Evolutionary conservation across 768 basidiomycete genomes (phyloP), one percentile per base, ranked within the genome.

Genomic region (Tubosaeta sp.): DNA sequence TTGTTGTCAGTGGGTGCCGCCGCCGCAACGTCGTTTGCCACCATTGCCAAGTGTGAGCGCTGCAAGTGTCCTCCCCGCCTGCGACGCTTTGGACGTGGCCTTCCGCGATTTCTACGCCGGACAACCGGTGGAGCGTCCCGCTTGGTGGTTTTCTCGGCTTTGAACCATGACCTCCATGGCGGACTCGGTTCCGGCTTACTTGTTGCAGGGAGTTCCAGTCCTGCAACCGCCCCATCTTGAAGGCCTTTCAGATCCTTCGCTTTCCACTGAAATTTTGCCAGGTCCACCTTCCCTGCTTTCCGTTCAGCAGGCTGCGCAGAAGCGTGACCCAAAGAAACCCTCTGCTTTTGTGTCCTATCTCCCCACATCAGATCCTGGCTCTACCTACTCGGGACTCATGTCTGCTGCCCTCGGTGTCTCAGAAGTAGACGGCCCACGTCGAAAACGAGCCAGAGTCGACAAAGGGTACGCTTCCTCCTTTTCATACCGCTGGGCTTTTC

Each of bases 191-290:
- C 85, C 88, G 60, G 80, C 79, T 60, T 90, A 82, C 71, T 73
- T 89, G 77, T 73, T 84, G 65, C 82, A 83, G 70, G 83, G 84
- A 68, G 85, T 85, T 55, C 76, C 83, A 52, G 81, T 86, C 58
- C 73, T 81, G 63, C 90, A 89, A 66, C 89, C 88, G 61, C 73
- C 84, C 61, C 86, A 91, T 71, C 81, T 90, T 51, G 89, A 90
- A 68, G 85, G 88, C 60, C 62, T 69, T 38, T 69, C 68, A 51
- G 88, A 93, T 76, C 73, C 86, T 51, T 77, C 80, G 58, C 79
- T 91, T 62, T 90, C 91, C 56, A 93, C 91, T 54, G 91, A 92
- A 79, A 86, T 93, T 74, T 80, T 93, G 62, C 91, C 91, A 65
- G 90, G 89, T 25, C 91, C 91, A 54, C 91, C 91, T 48, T 82